Evolutionary conservation across 1,139 yeast species (phyloP), one percentile per base, ranked within the genome.

Genomic region (Pichia terricola): DNA sequence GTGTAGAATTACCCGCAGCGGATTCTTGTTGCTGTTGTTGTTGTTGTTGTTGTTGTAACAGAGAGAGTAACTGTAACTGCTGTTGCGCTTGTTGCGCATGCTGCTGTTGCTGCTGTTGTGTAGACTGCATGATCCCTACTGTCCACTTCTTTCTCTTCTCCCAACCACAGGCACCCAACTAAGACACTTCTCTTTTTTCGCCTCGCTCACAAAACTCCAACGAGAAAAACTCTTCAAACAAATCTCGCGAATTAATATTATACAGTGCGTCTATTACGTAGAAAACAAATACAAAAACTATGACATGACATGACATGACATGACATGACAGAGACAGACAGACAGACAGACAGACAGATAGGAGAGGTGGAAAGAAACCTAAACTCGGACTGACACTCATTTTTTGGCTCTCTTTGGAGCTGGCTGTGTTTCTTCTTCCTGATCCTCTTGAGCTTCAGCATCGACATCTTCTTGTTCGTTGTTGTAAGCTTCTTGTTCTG

Each of bases 1-100:
- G 31, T 48, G 57, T 35, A 48, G 56, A 45, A 61, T 65, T 39
- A 58, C 69, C n/a, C 41, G 51, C 27, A 42, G 49, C n/a, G 28
- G 41, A 50, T 25, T 48, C 50, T 34, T 41, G 50, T 16, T 49
- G 52, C 10, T 39, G 45, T 26, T 40, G 37, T 16, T 16, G 22
- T 28, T 33, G 45, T 26, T 40, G 47, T 16, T 36, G 47, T 26
- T 36, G 43, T 33, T 46, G 52, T 32, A 43, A 43, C 34, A 42
- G 40, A 9, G 49, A 41, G 8, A 40, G 35, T 67, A 51, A 71
- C 65, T 45, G 49, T 49, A 40, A 46, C 45, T 32, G 46, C 22
- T 36, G 45, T 35, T 39, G 44, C 26, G 42, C 51, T 45, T 38
- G 51, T 50, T 37, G 53, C 43, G 22, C 22, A 16, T 39, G 44